Evolutionary conservation across 2,329 filamentous ascomycete genomes (phyloP), one percentile per base, ranked within the genome.

Genomic region (Ophiosphaerella narmari): DNA sequence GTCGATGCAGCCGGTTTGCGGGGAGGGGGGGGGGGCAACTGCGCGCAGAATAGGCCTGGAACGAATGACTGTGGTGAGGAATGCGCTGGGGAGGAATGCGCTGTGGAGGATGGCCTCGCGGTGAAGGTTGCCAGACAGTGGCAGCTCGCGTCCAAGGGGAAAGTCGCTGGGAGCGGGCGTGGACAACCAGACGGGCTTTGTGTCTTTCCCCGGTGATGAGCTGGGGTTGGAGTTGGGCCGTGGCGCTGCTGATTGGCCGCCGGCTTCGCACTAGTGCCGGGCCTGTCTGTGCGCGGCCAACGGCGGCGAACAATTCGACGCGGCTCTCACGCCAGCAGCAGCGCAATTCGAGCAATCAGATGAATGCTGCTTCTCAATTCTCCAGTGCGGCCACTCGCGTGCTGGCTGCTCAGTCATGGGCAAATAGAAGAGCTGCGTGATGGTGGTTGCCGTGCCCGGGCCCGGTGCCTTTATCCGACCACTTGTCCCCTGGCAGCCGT

Each of bases 31-130:
- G n/a, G n/a, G n/a, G n/a, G n/a, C n/a, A n/a, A 34, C 48, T 44
- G 43, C 38, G 38, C 33, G 47, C 46, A 50, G 23, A 18, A 18
- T 18, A 3, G 18, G 47, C 48, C 56, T 69, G 64, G 63, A 72
- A 74, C 66, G 71, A 74, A 59, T 68, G 71, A 73, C 70, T 74
- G 67, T 51, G 68, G 70, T 71, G 63, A 72, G 68, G 54, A 57
- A 50, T 50, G 50, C 48, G 58, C 54, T 51, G 58, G 44, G 49
- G 36, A 46, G 49, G 36, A 47, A 51, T 50, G 50, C 48, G 58
- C 54, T 51, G 58, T 26, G 46, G 40, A 46, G 49, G 36, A 47
- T 56, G 59, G 57, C 50, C 62, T 58, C 54, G 50, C 55, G 53
- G 53, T 35, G 46, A 44, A 46, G 39, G 59, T 53, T 54, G 57